Percentiles rank a stretch among this genome's conserved stretches.
Conservation (phyloP, 192 early-diverging fungal genomes). For the Coemansia sp. region DNA sequence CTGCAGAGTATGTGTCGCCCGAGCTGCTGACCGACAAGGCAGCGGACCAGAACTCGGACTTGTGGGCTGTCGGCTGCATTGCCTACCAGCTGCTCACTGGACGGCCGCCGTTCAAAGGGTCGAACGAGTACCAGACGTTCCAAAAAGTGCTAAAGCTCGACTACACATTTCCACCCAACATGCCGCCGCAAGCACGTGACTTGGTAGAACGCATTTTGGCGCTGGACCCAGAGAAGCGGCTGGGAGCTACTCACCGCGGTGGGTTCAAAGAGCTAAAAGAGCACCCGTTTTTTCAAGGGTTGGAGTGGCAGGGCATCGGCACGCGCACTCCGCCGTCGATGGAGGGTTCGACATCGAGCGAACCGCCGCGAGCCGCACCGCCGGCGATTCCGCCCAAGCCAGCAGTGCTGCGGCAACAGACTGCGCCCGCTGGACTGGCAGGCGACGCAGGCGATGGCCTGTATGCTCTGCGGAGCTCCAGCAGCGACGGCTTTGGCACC, state of each 20-base stretch:
- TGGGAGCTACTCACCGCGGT: constrained; percentile 60
- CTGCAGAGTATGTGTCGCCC: constrained; percentile 97
- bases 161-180: constrained; percentile 76
- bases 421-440: not conserved
- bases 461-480: constrained; percentile 21
- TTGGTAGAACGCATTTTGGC: constrained; percentile 77
- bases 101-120: constrained; percentile 89
- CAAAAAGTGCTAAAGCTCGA: constrained; percentile 91
- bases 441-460: not conserved
- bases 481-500: constrained; percentile 48
- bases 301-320: constrained; percentile 65
- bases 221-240: constrained; percentile 60
- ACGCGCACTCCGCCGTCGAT: constrained; percentile 38
- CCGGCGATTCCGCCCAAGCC: constrained; percentile 50
- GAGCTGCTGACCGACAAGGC: constrained; percentile 90
- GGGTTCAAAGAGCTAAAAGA: constrained; percentile 63
- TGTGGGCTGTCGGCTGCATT: constrained; percentile 88
- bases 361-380: constrained; percentile 11
- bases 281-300: constrained; percentile 81
- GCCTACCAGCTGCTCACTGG: constrained; percentile 89
- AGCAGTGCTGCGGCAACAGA: constrained; percentile 31
- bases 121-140: constrained; percentile 96
- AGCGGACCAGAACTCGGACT: constrained; percentile 73
- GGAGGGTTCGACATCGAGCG: constrained; percentile 15
- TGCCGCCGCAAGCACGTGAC: constrained; percentile 67